phyloP scores from a whole-genome alignment of 352 stramenopile species.

The Phytophthora sansomeana region DNA sequence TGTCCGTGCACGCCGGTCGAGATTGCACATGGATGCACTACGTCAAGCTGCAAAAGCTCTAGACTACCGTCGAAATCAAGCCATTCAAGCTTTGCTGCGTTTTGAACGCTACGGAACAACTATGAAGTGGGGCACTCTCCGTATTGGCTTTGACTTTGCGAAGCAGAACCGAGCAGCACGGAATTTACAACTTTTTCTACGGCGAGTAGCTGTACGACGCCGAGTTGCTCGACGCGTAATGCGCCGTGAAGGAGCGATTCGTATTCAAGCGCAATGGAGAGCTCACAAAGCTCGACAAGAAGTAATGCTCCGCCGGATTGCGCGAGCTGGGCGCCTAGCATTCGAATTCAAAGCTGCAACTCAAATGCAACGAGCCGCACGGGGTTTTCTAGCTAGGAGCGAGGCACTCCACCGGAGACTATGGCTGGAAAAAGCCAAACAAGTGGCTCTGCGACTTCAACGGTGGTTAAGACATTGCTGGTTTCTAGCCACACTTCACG shows the following conservation, averaged over 20 bases:
- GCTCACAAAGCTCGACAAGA: conserved; percentile 32
- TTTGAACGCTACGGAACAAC: conserved; percentile 65
- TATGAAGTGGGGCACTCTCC: conserved; percentile 66
- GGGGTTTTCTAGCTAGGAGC: conserved; percentile 36
- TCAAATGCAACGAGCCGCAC: conserved; percentile 37
- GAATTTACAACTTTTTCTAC: conserved; percentile 61
- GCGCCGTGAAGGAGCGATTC: conserved; percentile 32
- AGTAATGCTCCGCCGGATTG: conserved; percentile 17
- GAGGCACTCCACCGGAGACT: conserved; percentile 13
- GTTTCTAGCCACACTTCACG: conserved; percentile 18
- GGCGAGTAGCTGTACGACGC: conserved; percentile 41
- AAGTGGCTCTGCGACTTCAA: conserved; percentile 16
- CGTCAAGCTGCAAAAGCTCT: conserved; percentile 51
- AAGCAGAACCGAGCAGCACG: conserved; percentile 56
- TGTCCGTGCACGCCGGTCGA: conserved; percentile 48
- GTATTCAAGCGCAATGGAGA: conserved; percentile 51
- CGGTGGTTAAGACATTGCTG: conserved; percentile 35
- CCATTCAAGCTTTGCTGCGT: conserved; percentile 57
- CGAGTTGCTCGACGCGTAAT: conserved; percentile 36
- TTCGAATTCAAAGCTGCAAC: conserved; percentile 34
- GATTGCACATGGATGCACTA: conserved; percentile 40
- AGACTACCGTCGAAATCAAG: conserved; percentile 45
- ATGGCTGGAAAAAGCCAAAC: conserved; percentile 33
- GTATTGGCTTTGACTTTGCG: conserved; percentile 62
- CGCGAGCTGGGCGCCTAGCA: conserved; percentile 8